phyloP scores from a whole-genome alignment of 345 rosid species.

The Citrus inodora region DNA sequence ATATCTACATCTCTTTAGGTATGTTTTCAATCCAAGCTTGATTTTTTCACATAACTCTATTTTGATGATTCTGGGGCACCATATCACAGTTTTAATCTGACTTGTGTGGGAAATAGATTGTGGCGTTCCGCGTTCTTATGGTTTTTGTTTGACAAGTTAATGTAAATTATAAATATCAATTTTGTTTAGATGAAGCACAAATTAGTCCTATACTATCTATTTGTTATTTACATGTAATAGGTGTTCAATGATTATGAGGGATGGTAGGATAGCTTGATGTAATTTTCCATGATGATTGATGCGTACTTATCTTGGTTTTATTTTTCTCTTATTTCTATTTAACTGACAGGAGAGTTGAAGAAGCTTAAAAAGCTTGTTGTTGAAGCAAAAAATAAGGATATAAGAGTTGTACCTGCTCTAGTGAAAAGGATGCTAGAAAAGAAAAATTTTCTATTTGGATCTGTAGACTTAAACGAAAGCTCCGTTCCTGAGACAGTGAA shows the following conservation, averaged over 20 bases:
- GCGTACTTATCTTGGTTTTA: background rate
- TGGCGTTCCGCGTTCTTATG: too few relatives aligned
- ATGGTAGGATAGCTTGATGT: background rate
- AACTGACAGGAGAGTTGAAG: slow-evolving; percentile 62
- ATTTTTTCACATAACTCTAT: slow-evolving; percentile 3
- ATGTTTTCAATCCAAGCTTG: slow-evolving; percentile 12
- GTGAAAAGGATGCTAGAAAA: slow-evolving; percentile 68
- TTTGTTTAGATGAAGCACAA: background rate
- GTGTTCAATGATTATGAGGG: background rate
- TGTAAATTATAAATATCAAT: background rate
- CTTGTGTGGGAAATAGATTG: background rate
- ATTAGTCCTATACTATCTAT: background rate
- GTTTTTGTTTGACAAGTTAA: background rate
- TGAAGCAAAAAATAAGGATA: slow-evolving; percentile 49
- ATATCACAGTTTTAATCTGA: background rate
- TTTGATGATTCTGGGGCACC: background rate
- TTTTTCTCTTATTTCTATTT: background rate
- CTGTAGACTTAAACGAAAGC: slow-evolving; percentile 51
- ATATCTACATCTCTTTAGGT: slow-evolving; percentile 71
- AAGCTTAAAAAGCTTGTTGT: slow-evolving; percentile 56
- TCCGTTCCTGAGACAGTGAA: slow-evolving; percentile 40
- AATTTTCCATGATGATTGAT: background rate
- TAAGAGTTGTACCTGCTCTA: slow-evolving; percentile 42
- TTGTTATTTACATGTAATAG: background rate
- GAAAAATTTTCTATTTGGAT: slow-evolving; percentile 67